Evolutionary conservation across 495 filamentous ascomycete genomes (phyloP).

Genomic region (Penicillium paxilli): DNA sequence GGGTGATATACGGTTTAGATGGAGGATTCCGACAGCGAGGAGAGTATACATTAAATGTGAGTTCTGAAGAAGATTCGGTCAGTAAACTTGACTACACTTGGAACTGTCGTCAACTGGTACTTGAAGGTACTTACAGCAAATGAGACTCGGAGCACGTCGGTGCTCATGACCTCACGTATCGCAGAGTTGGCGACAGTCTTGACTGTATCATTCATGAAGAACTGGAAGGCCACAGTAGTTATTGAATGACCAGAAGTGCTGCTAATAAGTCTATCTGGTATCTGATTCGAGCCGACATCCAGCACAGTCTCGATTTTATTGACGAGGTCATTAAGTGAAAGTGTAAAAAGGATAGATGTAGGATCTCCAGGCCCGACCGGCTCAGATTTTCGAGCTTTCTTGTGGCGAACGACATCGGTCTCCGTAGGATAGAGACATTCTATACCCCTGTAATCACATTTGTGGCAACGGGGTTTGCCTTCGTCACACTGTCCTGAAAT

Average conservation of each 20-base stretch:
- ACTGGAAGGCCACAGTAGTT: constrained; percentile 29
- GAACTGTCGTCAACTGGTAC: neutral
- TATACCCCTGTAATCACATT: constrained; percentile 22
- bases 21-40: constrained; percentile 38
- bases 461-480: constrained; percentile 26
- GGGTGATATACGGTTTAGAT: constrained; percentile 36
- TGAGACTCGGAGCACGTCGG: constrained; percentile 39
- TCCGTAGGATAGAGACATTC: constrained; percentile 22
- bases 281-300: constrained; percentile 1
- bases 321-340: constrained; percentile 19
- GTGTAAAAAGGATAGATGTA: constrained; percentile 9
- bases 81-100: too few relatives aligned
- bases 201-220: constrained; percentile 33
- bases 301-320: constrained; percentile 13
- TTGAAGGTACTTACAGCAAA: constrained; percentile 29
- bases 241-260: constrained; percentile 1
- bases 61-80: constrained; percentile 24
- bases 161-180: constrained; percentile 34
- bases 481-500: constrained; percentile 32
- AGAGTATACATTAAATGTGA: constrained; percentile 46
- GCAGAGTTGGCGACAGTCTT: constrained; percentile 27
- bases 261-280: neutral
- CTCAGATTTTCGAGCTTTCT: neutral
- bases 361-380: neutral
- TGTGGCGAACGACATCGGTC: neutral